Evolutionary conservation across 1,139 yeast genomes (phyloP), one percentile per base, ranked within the genome.

Genomic region (Keqinozyma sinolaborantium): DNA sequence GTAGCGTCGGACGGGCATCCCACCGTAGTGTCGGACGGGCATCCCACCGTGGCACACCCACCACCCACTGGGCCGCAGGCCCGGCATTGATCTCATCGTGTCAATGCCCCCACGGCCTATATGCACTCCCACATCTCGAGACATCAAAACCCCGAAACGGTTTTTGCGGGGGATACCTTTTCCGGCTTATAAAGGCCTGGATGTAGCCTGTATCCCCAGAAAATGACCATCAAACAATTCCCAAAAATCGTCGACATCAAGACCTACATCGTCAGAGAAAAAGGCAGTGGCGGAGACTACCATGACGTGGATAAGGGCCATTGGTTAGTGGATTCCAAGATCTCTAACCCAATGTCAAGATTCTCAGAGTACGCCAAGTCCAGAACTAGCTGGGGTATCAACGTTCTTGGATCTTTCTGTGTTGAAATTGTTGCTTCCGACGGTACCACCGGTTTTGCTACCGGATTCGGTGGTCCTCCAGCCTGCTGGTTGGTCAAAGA

Each of bases 391-490:
- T 69, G 73, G 71, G 75, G 75, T 33, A 65, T 69, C 52, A 69
- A 69, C 42, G 75, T 70, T 7, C 48, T 69, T 30, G 75, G 74
- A n/a, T 68, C 74, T 5, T 68, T 69, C 50, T 66, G 69, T 50
- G 67, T 69, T 31, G 74, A 69, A 41, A 54, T 70, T 30, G 69
- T 60, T 42, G 70, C 75, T 23, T 52, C 62, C 12, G 73, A 69
- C 40, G 75, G 75, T 29, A 60, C 71, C 10, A 64, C 51, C 30
- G 75, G 75, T 16, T 66, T 68, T 36, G 73, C 74, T 16, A 69
- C 75, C 26, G 75, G 74, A n/a, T 68, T 69, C 43, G 75, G 75
- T 25, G 75, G 75, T n/a, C 68, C 70, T 30, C 64, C 68, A 18
- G 73, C 72, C 4, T 67, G 74, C 44, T 66, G 74, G 73, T 49